phyloP scores from a whole-genome alignment of 1,139 yeast species.

The Casaregolazyma lundiana region DNA sequence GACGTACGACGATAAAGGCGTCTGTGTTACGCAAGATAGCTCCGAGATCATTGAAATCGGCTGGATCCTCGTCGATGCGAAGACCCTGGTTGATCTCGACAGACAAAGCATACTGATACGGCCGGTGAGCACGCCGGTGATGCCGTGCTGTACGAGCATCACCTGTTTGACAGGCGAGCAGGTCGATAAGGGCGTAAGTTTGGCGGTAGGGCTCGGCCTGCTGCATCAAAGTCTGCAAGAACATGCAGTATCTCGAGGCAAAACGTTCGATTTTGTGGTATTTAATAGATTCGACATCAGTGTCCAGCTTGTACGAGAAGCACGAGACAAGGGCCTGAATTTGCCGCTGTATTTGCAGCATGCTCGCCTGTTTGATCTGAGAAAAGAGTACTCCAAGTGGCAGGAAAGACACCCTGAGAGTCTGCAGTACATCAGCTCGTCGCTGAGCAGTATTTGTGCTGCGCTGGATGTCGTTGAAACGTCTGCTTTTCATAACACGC shows the following conservation, averaged over 20 bases:
- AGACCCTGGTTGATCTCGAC: constrained; percentile 31
- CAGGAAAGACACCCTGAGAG: constrained; percentile 62
- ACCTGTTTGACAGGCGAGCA: constrained; percentile 53
- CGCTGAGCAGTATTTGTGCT: constrained; percentile 50
- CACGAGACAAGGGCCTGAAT: constrained; percentile 66
- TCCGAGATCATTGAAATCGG: constrained; percentile 64
- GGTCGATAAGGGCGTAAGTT: constrained; percentile 45
- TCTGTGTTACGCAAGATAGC: constrained; percentile 56
- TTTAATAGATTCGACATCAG: constrained; percentile 64
- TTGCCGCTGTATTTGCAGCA: constrained; percentile 74
- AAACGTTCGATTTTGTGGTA: constrained; percentile 64
- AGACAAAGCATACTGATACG: constrained; percentile 49
- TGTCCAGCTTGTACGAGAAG: constrained; percentile 75
- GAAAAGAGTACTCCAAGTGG: constrained; percentile 70
- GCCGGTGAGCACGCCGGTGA: constrained; percentile 65
- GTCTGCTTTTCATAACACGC: constrained; percentile 11
- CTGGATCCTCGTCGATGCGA: constrained; percentile 51
- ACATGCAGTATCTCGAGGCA: constrained; percentile 39
- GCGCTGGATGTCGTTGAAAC: constrained; percentile 51
- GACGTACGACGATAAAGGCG: constrained; percentile 63
- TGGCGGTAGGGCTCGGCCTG: constrained; percentile 55
- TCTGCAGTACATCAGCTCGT: constrained; percentile 46
- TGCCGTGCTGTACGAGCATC: constrained; percentile 38
- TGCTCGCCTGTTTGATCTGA: constrained; percentile 72
- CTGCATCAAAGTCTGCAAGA: constrained; percentile 51